A percentile compares a stretch with the other conserved stretches of the same genome.
Evolutionary conservation across 371 early-diverging fungal species (phyloP).

Genomic region (Mortierella sp.): DNA sequence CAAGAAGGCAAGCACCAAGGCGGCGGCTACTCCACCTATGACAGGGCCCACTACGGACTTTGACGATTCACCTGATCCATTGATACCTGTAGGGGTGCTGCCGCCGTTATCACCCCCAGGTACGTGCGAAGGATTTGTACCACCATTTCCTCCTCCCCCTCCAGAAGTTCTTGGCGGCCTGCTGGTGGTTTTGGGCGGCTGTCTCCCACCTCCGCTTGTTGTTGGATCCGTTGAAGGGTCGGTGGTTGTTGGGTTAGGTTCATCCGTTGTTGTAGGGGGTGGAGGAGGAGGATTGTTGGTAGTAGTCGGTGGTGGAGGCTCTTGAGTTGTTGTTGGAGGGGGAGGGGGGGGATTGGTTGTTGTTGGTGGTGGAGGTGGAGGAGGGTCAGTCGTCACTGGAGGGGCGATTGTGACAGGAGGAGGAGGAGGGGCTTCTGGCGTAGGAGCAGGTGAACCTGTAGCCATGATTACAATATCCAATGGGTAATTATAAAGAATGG

Average conservation of each 20-base stretch:
- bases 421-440: slow-evolving; percentile 5
- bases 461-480: neutral
- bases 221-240: slow-evolving; percentile 7
- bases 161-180: neutral
- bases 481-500: neutral
- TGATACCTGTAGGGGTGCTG: slow-evolving; percentile 1
- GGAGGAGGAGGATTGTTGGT: slow-evolving; percentile 2
- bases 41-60: slow-evolving; percentile 36
- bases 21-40: slow-evolving; percentile 42
- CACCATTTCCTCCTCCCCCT: slow-evolving; percentile 4
- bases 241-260: slow-evolving; percentile 2
- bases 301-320: neutral
- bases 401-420: neutral
- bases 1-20: slow-evolving; percentile 37
- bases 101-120: neutral
- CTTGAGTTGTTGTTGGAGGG: neutral
- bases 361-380: slow-evolving; percentile 10
- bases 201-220: too few species aligned
- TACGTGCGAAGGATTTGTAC: neutral
- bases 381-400: slow-evolving; percentile 11
- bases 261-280: neutral
- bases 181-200: neutral
- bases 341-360: slow-evolving; percentile 1
- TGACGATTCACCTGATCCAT: neutral
- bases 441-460: neutral